These are phyloP conservation scores for Mayamaea pseudoterrestris DNA, from an alignment of 108 stramenopile genomes.

Conservation along the genomic window DNA sequence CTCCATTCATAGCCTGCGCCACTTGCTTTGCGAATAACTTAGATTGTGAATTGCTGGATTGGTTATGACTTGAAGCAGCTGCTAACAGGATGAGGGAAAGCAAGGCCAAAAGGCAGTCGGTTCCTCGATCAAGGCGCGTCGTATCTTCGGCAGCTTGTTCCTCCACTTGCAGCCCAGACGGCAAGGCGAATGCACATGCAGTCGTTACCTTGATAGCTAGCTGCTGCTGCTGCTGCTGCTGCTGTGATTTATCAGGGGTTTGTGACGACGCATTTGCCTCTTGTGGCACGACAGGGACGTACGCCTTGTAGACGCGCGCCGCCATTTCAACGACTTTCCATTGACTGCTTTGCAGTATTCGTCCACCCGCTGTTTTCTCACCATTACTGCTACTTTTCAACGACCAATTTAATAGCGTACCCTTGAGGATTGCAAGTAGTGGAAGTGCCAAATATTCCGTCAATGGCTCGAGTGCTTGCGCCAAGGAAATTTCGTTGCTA, in stretches of 20 bases:
- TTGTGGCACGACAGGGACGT: background rate
- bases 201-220: background rate
- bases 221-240: background rate
- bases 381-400: too few species aligned
- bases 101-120: background rate
- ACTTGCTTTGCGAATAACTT: background rate
- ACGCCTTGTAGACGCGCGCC: background rate
- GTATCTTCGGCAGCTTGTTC: background rate
- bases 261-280: background rate
- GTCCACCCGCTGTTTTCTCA: too few species aligned
- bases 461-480: too few species aligned
- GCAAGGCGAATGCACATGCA: slow-evolving; percentile 1
- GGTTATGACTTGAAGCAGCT: too few species aligned
- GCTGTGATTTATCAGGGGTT: background rate
- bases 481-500: too few species aligned
- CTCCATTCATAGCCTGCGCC: background rate
- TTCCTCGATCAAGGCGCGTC: background rate
- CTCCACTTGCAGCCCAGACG: background rate
- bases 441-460: background rate
- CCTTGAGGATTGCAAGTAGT: background rate
- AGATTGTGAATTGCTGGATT: too few species aligned
- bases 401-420: background rate
- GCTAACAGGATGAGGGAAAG: background rate
- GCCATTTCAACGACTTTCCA: background rate
- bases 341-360: too few species aligned